These are phyloP conservation scores for Discostella pseudostelligera DNA, from an alignment of 108 stramenopile genomes.

Conservation along the genomic window DNA sequence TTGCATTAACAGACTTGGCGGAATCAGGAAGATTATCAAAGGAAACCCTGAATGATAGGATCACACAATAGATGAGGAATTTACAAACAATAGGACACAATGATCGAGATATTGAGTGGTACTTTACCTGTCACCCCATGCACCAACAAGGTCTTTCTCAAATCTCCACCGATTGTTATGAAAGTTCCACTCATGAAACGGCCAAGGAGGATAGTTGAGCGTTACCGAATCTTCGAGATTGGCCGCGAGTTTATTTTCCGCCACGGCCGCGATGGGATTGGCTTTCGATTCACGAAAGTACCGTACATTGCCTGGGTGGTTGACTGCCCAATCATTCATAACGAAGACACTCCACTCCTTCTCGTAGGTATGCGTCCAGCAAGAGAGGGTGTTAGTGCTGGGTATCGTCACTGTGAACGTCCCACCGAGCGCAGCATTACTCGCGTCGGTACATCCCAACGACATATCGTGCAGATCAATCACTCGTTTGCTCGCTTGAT, in stretches of 20 bases:
- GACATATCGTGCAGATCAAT: slow-evolving; percentile 8
- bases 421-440: slow-evolving; percentile 15
- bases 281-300: slow-evolving; percentile 12
- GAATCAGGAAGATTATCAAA: slow-evolving; percentile 28
- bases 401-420: slow-evolving; percentile 18
- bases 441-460: slow-evolving; percentile 7
- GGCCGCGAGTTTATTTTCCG: slow-evolving; percentile 20
- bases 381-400: neutral
- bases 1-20: slow-evolving; percentile 22
- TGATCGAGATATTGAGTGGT: neutral
- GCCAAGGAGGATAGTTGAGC: slow-evolving; percentile 27
- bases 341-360: slow-evolving; percentile 24
- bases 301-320: slow-evolving; percentile 21
- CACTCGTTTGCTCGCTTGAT: slow-evolving; percentile 4
- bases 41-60: neutral
- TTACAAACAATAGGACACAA: neutral
- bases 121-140: slow-evolving; percentile 23
- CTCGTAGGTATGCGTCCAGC: slow-evolving; percentile 30
- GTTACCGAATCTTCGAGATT: slow-evolving; percentile 30
- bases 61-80: neutral
- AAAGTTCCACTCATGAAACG: slow-evolving; percentile 19
- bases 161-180: slow-evolving; percentile 33
- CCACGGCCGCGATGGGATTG: slow-evolving; percentile 18
- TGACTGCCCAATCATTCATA: slow-evolving; percentile 17
- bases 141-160: slow-evolving; percentile 18